Evolutionary conservation across 495 filamentous ascomycete genomes (phyloP), one percentile per base, ranked within the genome.

Genomic region (Chaetomium fimeti): DNA sequence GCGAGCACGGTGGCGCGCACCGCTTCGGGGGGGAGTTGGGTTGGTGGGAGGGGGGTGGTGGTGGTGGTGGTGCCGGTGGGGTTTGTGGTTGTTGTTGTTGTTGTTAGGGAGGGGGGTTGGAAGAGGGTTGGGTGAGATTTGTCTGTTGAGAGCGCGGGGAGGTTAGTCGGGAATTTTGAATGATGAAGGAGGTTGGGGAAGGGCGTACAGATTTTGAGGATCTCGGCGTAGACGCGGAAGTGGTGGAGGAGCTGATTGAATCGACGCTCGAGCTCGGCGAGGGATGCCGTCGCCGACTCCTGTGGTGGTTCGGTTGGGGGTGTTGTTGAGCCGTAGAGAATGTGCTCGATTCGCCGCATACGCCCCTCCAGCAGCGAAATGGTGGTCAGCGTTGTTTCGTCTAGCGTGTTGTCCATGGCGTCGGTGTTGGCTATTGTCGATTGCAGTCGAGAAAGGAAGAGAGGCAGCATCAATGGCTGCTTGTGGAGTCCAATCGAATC

Each of bases 351-450:
- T 28, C 89, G 83, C 54, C 82, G 80, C 38, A 97, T 82, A 43
- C 92, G 89, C n/a, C 79, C 78, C 68, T 93, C 88, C 5, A 97
- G 88, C 56, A 91, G 81, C 40, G 88, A 85, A 54, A 95, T 85
- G 1, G 92, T 93, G 36, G 79, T 78, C 5, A 84, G 72, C 0
- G 84, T 78, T 2, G 82, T 84, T 45, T 77, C 75, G 67, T 84
- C 83, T 9, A 83, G 71, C 1, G 72, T 74, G 60, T 77, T 75
- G 16, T 82, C 80, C 79, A 82, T 83, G 61, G 40, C 56, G 64
- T 66, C 62, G 68, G 60, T 8, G 32, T 51, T 27, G n/a, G 36
- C 20, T 67, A 38, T 48, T 28, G 38, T 38, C 52, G 7, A 27
- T 7, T 22, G 61, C 28, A 22, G 57, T 24, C 25, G 29, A 36